These are phyloP conservation scores for Thermothelomyces thermophilus DNA, from an alignment of 2,329 filamentous ascomycete genomes.

Conservation along the genomic window DNA sequence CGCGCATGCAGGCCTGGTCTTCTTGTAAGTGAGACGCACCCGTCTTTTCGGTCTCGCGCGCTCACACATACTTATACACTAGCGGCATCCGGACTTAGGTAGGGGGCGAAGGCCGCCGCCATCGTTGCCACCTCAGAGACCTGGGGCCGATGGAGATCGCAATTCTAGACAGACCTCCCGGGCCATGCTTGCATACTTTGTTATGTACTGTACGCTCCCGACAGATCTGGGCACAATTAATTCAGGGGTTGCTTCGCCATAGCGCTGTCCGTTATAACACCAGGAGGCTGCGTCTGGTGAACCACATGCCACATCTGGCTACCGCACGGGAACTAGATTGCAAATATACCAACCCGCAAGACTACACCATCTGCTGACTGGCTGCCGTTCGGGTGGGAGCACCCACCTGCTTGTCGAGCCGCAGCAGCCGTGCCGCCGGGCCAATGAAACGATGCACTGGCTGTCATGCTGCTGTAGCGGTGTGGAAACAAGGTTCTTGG, in stretches of 20 bases:
- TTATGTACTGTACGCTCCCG: neutral
- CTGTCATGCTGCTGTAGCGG: constrained; percentile 13
- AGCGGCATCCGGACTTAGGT: no score
- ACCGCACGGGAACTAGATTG: constrained; percentile 21
- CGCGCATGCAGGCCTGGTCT: constrained; percentile 4
- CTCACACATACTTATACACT: no score
- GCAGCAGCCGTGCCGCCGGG: constrained; percentile 10
- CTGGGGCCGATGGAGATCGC: no score
- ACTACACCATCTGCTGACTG: constrained; percentile 21
- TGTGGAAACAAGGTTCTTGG: constrained; percentile 4
- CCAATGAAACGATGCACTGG: constrained; percentile 11
- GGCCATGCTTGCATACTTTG: no score
- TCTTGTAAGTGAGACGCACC: constrained; percentile 4
- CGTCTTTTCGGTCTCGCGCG: neutral
- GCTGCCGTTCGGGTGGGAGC: constrained; percentile 20
- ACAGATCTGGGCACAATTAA: constrained; percentile 4
- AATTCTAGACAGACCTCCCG: no score
- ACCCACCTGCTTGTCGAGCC: constrained; percentile 18
- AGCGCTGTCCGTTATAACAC: constrained; percentile 1
- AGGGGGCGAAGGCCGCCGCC: no score
- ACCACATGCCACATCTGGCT: constrained; percentile 12
- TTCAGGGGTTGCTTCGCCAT: neutral
- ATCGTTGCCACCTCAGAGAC: no score
- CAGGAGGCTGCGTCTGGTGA: constrained; percentile 14
- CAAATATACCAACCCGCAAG: constrained; percentile 14